Evolutionary conservation across 148 eudicot species (phyloP).

Genomic region (Fagopyrum esculentum): DNA sequence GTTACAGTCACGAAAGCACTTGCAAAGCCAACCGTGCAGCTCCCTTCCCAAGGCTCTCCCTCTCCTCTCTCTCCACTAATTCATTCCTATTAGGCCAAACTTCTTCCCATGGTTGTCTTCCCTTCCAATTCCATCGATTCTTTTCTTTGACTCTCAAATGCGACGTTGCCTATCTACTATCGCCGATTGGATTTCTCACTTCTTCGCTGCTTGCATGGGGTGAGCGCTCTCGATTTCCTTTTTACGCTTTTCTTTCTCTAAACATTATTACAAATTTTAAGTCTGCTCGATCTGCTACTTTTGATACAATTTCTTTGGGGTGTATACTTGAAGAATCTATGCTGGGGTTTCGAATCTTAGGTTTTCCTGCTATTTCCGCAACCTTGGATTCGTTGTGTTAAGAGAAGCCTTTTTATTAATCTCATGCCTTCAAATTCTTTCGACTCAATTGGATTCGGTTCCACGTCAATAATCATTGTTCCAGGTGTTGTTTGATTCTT

Average conservation of each 20-base stretch:
- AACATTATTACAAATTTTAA: not conserved
- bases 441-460: conserved; percentile 4
- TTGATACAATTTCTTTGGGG: not conserved
- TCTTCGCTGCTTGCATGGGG: conserved; percentile 4
- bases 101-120: not conserved
- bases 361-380: conserved; percentile 47
- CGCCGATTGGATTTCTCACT: not conserved
- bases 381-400: conserved; percentile 16
- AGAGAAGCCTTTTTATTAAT: not conserved
- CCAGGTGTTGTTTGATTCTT: conserved; percentile 38
- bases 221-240: not conserved
- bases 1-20: not conserved
- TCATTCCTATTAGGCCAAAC: not conserved
- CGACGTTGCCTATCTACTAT: not conserved
- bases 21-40: not conserved
- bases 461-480: conserved; percentile 1
- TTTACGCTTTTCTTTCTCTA: not conserved
- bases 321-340: not conserved
- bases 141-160: not conserved
- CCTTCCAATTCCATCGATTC: not conserved
- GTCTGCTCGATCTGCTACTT: not conserved
- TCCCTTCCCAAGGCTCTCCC: not conserved
- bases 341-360: conserved; percentile 40
- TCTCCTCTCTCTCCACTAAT: not conserved
- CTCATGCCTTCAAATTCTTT: conserved; percentile 13